A percentile compares a stretch with the other conserved stretches of the same genome.
These are phyloP conservation scores for Collybia mongolica DNA, from an alignment of 768 basidiomycete species.

Conservation along the genomic window DNA sequence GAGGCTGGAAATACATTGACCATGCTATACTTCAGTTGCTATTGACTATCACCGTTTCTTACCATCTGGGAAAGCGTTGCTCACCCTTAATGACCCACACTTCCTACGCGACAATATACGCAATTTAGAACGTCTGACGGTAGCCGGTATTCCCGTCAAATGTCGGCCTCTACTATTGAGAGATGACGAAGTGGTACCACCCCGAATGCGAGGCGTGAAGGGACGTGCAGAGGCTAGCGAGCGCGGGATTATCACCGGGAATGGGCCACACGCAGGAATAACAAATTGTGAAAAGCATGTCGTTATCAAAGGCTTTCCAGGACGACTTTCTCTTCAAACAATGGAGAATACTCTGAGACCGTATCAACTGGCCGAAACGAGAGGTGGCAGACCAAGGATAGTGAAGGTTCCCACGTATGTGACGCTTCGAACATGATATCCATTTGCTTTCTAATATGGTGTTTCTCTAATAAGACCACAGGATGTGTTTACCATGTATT, in stretches of 20 bases:
- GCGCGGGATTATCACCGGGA: conserved; percentile 27
- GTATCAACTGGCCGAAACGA: conserved; percentile 38
- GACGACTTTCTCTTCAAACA: conserved; percentile 31
- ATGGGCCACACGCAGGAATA: conserved; percentile 54
- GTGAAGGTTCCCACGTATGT: conserved; percentile 52
- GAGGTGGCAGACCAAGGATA: conserved; percentile 42
- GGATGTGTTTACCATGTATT: conserved; percentile 39
- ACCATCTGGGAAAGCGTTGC: conserved; percentile 56
- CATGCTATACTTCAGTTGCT: conserved; percentile 37
- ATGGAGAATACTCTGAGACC: conserved; percentile 40
- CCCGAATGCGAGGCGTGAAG: conserved; percentile 25
- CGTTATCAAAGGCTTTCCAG: conserved; percentile 61
- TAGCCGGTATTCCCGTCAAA: conserved; percentile 43
- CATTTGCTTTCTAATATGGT: neutral
- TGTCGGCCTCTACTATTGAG: conserved; percentile 27
- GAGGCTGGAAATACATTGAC: neutral
- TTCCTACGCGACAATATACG: conserved; percentile 39
- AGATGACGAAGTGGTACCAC: neutral
- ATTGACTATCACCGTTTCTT: conserved; percentile 60
- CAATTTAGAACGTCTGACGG: conserved; percentile 38
- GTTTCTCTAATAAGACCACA: conserved; percentile 26
- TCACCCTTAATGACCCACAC: conserved; percentile 52
- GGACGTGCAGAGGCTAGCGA: conserved; percentile 25
- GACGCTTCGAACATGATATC: neutral
- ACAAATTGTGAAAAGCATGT: conserved; percentile 51